Evolutionary conservation across 2,329 filamentous ascomycete genomes (phyloP), one percentile per base, ranked within the genome.

Genomic region (Sporothrix humicola): DNA sequence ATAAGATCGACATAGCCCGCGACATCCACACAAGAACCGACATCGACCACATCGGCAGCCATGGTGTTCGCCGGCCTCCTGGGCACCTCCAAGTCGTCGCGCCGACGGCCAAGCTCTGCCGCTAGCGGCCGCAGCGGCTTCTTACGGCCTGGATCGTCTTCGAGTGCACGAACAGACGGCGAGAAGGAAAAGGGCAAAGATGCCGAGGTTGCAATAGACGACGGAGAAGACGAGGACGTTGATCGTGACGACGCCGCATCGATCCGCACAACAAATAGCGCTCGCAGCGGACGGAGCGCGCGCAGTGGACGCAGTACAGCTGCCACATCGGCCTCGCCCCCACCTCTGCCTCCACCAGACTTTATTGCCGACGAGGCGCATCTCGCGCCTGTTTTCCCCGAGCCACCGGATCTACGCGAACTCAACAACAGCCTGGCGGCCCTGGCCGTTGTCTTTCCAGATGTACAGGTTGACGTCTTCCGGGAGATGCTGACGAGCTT

Each of bases 401-500:
- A 91, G 74, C 83, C 87, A 50, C 87, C 88, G 54, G 88, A 93
- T 77, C 85, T 94, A 31, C 85, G 88, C 76, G 88, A 91, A 74
- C 86, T 95, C 68, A 95, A 95, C 82, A 84, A 85, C 69, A 87
- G 89, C 77, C 88, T 96, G 76, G 87, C 88, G 74, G 89, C 87
- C 13, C 87, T 96, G 59, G 88, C 90, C 26, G 89, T 89, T 66
- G 86, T 95, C 9, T 96, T 96, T 77, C 93, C 93, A 42, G 89
- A 95, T 81, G 85, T 95, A n/a, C 91, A 94, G 81, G 86, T 93
- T 74, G 92, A 95, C 77, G 93, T 95, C 20, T 93, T 96, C 79
- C 89, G 93, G 61, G 93, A 95, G 83, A 92, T 96, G 88, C 88
- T 96, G 68, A 83, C 86, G 54, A 92, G 86, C 78, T 92, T 95